Base-by-base conservation (phyloP, 2,329 filamentous ascomycete genomes). In the Hysterium pulicare region DNA sequence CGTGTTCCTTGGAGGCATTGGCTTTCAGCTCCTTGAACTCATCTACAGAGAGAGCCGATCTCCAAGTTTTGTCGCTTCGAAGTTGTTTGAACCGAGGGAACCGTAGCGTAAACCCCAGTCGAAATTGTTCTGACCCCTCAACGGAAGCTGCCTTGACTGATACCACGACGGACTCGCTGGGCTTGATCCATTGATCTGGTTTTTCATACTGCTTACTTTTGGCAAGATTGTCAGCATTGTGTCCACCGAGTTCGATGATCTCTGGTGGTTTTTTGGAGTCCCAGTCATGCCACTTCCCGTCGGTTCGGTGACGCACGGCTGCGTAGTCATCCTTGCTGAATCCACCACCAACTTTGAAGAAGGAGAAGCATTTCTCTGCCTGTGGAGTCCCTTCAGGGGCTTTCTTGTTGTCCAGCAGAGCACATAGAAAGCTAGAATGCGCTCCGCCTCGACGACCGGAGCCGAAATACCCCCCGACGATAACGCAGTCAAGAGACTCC, bases 341-440 rank as follows among this genome's bases (percentile, higher is more conserved):
- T 0, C 93, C 93, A 40, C 93, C 93, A n/a, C 93, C 93, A 13
- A 98, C 93, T 66, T 93, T 96, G 76, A 90, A 95, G 70, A 98
- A 96, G n/a, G 90, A 95, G 56, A 83, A 87, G 59, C 83, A 94
- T 64, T 88, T 90, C 67, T 87, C 84, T 0, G 82, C 77, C 47
- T 82, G 77, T 4, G 65, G 56, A 9, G 70, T 72, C 19, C 68
- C 67, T 26, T 75, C 71, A 24, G 85, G 76, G 23, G 86, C 78
- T 47, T 83, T 79, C 50, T 86, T 79, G 39, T 89, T 83, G 1
- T 85, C 83, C 21, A 88, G 79, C 7, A 98, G 71, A 1, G 90
- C 93, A 58, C 91, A 96, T n/a, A 98, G 66, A 60, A 91, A 98
- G 48, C 84, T 93, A 1, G 90, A 89, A 3, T 96, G 71, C 2